A percentile compares a stretch with the other conserved stretches of the same genome.
Conservation (phyloP, 805 yeast genomes). For the Komagataella pastoris region DNA sequence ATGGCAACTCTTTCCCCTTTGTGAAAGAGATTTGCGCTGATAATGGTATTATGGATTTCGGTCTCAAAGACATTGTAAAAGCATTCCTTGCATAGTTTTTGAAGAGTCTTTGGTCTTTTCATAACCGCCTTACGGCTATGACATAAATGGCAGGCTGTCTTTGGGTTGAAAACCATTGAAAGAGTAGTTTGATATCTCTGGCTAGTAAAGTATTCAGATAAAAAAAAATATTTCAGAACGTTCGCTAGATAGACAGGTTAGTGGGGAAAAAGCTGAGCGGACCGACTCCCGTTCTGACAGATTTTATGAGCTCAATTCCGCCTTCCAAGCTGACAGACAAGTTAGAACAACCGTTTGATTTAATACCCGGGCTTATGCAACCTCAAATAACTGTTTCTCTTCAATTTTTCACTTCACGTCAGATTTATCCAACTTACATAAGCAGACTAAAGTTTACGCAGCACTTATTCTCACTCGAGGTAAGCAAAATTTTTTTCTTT, state of each 20-base stretch:
- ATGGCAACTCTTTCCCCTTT: slow-evolving; percentile 86
- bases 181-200: background rate
- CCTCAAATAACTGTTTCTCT: background rate
- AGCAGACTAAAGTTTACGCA: background rate
- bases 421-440: background rate
- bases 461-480: background rate
- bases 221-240: background rate
- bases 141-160: slow-evolving; percentile 68
- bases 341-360: background rate
- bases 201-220: too few species aligned
- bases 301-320: background rate
- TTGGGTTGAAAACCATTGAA: background rate
- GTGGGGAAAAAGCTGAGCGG: background rate
- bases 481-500: background rate
- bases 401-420: background rate
- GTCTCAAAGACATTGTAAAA: slow-evolving; percentile 87
- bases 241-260: background rate
- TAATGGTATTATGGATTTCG: slow-evolving; percentile 86
- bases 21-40: slow-evolving; percentile 51
- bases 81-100: slow-evolving; percentile 82
- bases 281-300: background rate
- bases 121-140: slow-evolving; percentile 71
- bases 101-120: slow-evolving; percentile 85
- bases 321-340: background rate
- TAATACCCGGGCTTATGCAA: too few species aligned